Base-by-base conservation (phyloP, 345 rosid genomes). In the Populus simonii region DNA sequence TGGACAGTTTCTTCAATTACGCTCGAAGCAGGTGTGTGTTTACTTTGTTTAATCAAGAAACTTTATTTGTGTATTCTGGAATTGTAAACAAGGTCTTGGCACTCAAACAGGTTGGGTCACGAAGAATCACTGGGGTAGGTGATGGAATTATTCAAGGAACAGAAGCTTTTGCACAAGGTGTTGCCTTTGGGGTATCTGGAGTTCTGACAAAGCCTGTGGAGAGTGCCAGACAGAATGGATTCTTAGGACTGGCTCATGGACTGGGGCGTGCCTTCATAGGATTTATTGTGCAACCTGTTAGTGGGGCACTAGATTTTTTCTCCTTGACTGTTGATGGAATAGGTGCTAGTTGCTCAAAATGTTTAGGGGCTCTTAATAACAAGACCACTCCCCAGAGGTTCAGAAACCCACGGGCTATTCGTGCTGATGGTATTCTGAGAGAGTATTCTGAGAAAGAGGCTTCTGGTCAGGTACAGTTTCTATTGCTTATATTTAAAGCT, bases 181-280 rank as follows among this genome's bases (percentile, higher is more conserved):
- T 96, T 87, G 99, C 97, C 81, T 96, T 96, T 82, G 99, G 98
- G 83, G 92, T 96, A 47, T 90, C 99, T 80, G 99, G 99, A 87
- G 97, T 93, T 74, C 90, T 96, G 86, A 96, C 81, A 35, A 96
- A 96, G 81, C 99, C 99, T 45, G 82, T 96, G 83, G 96, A 93
- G 88, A 96, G 95, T 87, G 98, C 97, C 57, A 86, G 96, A 80
- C 85, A 93, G 87, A 85, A 90, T 84, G 99, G 99, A 80, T 76
- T 90, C 65, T 77, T 91, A 51, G 99, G 99, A 81, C 89, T 96
- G 88, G 99, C 96, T 70, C 94, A 92, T 86, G 99, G 99, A 77
- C 85, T 96, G 68, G 99, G 98, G 72, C 92, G 89, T 67, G 99
- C 94, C 72, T 88, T 89, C 76, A 55, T 96, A 78, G 99, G 99